phyloP scores from a whole-genome alignment of 495 filamentous ascomycete genomes.

The Trichoderma virens region DNA sequence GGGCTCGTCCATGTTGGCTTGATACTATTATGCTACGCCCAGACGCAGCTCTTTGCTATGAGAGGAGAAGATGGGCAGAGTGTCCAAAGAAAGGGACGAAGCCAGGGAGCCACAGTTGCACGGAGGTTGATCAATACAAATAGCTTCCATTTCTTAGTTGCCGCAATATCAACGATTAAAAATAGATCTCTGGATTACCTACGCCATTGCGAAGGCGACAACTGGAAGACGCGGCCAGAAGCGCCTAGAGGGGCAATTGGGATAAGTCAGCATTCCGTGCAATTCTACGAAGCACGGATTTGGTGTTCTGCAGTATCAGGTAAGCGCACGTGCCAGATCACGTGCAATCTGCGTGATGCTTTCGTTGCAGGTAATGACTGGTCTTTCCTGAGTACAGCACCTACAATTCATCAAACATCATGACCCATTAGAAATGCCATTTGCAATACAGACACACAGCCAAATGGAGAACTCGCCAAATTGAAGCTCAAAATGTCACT shows the following conservation, averaged over 20 bases:
- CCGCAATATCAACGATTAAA: not conserved
- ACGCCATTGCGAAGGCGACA: slow-evolving; percentile 1
- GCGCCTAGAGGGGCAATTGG: not conserved
- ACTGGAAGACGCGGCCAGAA: slow-evolving; percentile 3
- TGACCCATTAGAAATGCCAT: too few species aligned
- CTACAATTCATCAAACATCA: too few species aligned
- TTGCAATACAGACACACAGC: too few species aligned
- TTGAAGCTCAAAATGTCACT: too few species aligned
- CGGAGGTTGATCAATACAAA: not conserved
- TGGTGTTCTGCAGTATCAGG: not conserved
- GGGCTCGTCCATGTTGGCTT: not conserved
- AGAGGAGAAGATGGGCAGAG: not conserved
- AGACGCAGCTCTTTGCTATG: not conserved
- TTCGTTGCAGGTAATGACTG: too few species aligned
- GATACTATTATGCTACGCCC: not conserved
- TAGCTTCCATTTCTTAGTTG: not conserved
- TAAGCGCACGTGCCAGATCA: not conserved
- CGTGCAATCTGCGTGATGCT: not conserved
- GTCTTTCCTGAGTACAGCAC: not conserved
- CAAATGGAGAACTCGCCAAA: too few species aligned
- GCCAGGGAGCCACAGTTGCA: not conserved
- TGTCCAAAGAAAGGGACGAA: not conserved
- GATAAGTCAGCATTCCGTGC: slow-evolving; percentile 5
- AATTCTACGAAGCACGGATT: not conserved
- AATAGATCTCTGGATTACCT: not conserved